Evolutionary conservation across 2,329 filamentous ascomycete genomes (phyloP).

Genomic region (Xylariomycetidae sp.): DNA sequence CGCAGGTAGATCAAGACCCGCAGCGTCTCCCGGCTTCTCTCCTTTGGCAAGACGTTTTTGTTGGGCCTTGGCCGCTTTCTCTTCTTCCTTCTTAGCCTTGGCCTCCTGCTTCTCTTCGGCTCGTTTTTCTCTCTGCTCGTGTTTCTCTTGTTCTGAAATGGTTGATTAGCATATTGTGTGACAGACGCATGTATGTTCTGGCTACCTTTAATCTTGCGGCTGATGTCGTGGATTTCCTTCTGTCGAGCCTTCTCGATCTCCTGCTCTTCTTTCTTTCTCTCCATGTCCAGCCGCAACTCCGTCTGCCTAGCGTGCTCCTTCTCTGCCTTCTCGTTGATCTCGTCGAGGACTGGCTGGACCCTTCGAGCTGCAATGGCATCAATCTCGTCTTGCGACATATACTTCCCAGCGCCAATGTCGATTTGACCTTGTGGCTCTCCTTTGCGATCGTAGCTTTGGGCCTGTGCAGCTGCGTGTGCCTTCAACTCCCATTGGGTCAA

Average conservation of each 20-base stretch:
- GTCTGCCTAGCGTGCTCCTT: conserved; percentile 63
- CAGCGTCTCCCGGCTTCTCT: conserved; percentile 36
- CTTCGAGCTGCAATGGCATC: conserved; percentile 72
- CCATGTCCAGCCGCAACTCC: conserved; percentile 57
- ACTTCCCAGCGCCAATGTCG: conserved; percentile 75
- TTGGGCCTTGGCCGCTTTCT: conserved; percentile 47
- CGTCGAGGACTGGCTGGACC: conserved; percentile 78
- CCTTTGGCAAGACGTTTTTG: conserved; percentile 47
- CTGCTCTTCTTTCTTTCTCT: conserved; percentile 58
- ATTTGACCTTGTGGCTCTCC: conserved; percentile 50
- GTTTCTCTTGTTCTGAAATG: conserved; percentile 45
- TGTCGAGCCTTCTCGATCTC: conserved; percentile 44
- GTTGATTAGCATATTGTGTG: no score
- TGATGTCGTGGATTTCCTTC: conserved; percentile 48
- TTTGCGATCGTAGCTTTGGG: conserved; percentile 57
- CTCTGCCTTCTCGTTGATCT: conserved; percentile 76
- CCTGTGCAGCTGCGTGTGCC: conserved; percentile 64
- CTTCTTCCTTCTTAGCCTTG: conserved; percentile 40
- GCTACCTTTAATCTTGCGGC: conserved; percentile 58
- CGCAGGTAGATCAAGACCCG: conserved; percentile 23
- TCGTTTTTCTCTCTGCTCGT: conserved; percentile 38
- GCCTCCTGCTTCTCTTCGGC: conserved; percentile 46
- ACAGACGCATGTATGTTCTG: no score
- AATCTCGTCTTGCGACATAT: conserved; percentile 72
- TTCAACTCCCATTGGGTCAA: conserved; percentile 75